Base-by-base conservation (phyloP, 2,329 filamentous ascomycete species). In the Bipolaris oryzae region DNA sequence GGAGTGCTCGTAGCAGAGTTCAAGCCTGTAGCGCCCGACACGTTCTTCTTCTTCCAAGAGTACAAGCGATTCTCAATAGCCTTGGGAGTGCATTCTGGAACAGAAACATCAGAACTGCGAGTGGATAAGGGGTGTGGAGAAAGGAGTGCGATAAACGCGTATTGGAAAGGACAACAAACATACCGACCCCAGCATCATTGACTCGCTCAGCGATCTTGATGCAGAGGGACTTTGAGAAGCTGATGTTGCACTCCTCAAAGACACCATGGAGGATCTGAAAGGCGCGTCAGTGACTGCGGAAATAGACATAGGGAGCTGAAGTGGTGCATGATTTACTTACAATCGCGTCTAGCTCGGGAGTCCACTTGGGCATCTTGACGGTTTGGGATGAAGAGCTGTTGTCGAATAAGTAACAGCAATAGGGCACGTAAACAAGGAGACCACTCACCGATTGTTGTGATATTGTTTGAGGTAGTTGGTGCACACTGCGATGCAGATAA, bases 21-120 rank as follows among this genome's bases (percentile, higher is more conserved):
- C 10, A 34, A 20, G 13, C 10, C 21, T 3, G 39, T 25, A n/a
- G n/a, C 23, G 18, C 28, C 31, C 25, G 52, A 16, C 1, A 33
- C 43, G 37, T 60, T 60, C 52, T 64, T 64, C 59, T 62, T 64
- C 50, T 69, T 69, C 52, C 64, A 63, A 16, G 34, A 18, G 31
- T 44, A 45, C 7, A 74, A 55, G n/a, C 69, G 68, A 49, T 67
- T 59, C 16, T 57, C 56, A 10, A 73, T 56, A 15, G 71, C 70
- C 37, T 72, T 74, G 42, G 67, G 59, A 0, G 71, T 72, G 46
- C 66, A 71, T 1, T 63, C 71, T 64, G 3, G 10, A 53, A 25
- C 15, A 44, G 10, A 28, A 7, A 33, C 13, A 38, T 1, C 10
- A 44, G 21, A 38, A n/a, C 18, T 9, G n/a, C 31, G 15, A 10